A percentile compares a stretch with the other conserved stretches of the same genome.
These are phyloP conservation scores for Diaporthe vexans DNA, from an alignment of 2,329 filamentous ascomycete genomes.

Conservation along the genomic window DNA sequence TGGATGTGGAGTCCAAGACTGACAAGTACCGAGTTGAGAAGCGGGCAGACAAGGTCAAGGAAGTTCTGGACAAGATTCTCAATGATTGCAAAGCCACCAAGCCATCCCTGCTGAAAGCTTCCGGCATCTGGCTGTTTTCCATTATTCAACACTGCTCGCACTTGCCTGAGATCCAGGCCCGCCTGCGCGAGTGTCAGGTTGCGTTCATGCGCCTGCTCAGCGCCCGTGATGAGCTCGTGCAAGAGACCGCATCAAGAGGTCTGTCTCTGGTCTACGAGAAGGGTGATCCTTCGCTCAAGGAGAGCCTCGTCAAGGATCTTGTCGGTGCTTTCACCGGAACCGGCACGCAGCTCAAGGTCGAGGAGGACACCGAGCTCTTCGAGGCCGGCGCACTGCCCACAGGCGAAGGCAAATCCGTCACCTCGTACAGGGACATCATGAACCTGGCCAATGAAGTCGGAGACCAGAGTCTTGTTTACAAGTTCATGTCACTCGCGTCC, in stretches of 20 bases:
- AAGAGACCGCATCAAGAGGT: constrained; percentile 93
- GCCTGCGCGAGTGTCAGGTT: constrained; percentile 83
- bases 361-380: constrained; percentile 92
- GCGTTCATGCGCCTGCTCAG: constrained; percentile 91
- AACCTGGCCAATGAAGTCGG: constrained; percentile 96
- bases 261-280: constrained; percentile 95
- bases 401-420: constrained; percentile 88
- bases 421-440: constrained; percentile 98
- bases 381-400: constrained; percentile 92
- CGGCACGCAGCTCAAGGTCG: constrained; percentile 82
- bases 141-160: constrained; percentile 92
- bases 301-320: constrained; percentile 87
- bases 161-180: constrained; percentile 78
- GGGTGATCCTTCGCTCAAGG: constrained; percentile 84
- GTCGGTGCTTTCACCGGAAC: constrained; percentile 90
- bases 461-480: constrained; percentile 95
- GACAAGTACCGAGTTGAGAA: constrained; percentile 52
- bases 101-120: constrained; percentile 89
- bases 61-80: constrained; percentile 80
- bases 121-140: constrained; percentile 94
- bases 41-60: constrained; percentile 59
- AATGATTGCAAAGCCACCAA: constrained; percentile 86
- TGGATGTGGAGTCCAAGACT: constrained; percentile 76
- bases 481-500: constrained; percentile 96
- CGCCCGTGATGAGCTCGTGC: constrained; percentile 92